Conservation (phyloP, 2,329 filamentous ascomycete species). For the Cordyceps pruinosa region DNA sequence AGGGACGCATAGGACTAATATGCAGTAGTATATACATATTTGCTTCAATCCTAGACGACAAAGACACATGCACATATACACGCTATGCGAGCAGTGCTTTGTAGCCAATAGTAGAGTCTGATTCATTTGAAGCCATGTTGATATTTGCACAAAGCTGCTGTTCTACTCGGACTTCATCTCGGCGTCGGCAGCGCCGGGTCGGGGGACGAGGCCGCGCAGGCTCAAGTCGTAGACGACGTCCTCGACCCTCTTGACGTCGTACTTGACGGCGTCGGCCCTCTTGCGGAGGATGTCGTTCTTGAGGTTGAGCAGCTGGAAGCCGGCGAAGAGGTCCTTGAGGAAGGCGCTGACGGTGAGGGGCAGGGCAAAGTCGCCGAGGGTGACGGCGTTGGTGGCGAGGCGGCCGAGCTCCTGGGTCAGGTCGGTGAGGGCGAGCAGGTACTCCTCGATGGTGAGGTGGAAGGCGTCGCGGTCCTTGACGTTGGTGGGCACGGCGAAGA, state of each 20-base stretch:
- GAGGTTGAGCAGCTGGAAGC: constrained; percentile 93
- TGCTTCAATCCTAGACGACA: background rate
- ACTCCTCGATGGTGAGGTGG: constrained; percentile 95
- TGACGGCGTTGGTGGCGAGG: constrained; percentile 90
- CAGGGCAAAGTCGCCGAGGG: constrained; percentile 77
- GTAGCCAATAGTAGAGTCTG: background rate
- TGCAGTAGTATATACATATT: background rate
- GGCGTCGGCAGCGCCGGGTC: constrained; percentile 29
- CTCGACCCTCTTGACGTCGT: constrained; percentile 95
- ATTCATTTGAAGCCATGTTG: background rate
- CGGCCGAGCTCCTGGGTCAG: constrained; percentile 87
- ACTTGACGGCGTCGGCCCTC: constrained; percentile 90
- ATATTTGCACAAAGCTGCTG: no score
- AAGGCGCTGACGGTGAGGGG: constrained; percentile 86
- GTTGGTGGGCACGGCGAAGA: constrained; percentile 81
- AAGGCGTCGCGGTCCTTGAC: constrained; percentile 85
- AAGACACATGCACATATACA: background rate
- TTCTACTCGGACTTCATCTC: constrained; percentile 32
- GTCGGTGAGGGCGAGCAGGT: constrained; percentile 79
- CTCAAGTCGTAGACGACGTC: constrained; percentile 96
- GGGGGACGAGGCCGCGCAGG: constrained; percentile 70
- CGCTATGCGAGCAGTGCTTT: no score
- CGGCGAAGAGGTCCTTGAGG: constrained; percentile 90
- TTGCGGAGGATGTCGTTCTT: constrained; percentile 91
- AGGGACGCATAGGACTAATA: background rate